phyloP scores from a whole-genome alignment of 2,329 filamentous ascomycete species.

The Cladosporium sp. region DNA sequence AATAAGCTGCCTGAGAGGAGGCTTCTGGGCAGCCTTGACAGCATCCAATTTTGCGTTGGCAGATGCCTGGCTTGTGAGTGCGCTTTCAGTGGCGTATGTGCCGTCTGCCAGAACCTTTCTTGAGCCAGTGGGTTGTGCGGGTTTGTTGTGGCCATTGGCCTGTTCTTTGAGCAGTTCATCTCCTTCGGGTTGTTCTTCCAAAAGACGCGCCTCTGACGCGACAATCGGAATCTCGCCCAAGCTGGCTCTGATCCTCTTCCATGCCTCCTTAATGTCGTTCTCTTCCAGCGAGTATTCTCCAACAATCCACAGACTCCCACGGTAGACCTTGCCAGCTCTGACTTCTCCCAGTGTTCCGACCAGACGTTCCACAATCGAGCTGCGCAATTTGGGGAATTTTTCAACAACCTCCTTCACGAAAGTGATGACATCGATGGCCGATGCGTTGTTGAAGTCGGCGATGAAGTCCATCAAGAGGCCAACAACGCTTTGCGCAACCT shows the following conservation, averaged over 20 bases:
- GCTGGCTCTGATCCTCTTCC: constrained; percentile 92
- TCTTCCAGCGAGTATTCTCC: constrained; percentile 95
- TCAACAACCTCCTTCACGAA: constrained; percentile 99
- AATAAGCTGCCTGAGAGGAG: constrained; percentile 89
- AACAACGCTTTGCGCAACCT: constrained; percentile 94
- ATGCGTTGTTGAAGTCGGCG: constrained; percentile 94
- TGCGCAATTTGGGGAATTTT: constrained; percentile 88
- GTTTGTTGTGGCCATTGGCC: constrained; percentile 77
- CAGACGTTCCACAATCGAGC: constrained; percentile 82
- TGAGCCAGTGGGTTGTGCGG: constrained; percentile 75
- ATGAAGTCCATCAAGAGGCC: constrained; percentile 99
- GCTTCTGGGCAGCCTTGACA: constrained; percentile 95
- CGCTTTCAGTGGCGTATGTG: constrained; percentile 95
- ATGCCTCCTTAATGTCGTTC: constrained; percentile 91
- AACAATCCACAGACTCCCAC: constrained; percentile 95
- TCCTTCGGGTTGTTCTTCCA: constrained; percentile 77
- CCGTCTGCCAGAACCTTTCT: constrained; percentile 92
- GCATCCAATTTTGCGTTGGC: constrained; percentile 90
- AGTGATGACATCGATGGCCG: constrained; percentile 94
- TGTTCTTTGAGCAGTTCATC: constrained; percentile 63
- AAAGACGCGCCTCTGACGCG: constrained; percentile 85
- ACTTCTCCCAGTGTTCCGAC: constrained; percentile 92
- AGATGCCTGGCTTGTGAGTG: constrained; percentile 87
- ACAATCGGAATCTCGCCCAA: constrained; percentile 96
- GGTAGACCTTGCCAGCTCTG: constrained; percentile 93